phyloP scores from a whole-genome alignment of 78 protist genomes.

The Polysphondylium violaceum region DNA sequence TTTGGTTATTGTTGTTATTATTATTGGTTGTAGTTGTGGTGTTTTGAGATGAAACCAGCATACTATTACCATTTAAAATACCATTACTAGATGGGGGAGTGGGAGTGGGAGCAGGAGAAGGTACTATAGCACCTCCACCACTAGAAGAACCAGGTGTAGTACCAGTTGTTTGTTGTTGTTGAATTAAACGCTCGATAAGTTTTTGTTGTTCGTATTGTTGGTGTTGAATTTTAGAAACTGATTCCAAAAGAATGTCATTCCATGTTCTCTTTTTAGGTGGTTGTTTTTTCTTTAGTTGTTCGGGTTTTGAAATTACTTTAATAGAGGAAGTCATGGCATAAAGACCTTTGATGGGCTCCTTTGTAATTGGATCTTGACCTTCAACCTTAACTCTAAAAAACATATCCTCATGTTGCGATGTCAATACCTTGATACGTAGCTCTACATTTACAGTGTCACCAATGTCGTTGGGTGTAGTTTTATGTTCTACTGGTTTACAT shows the following conservation, averaged over 20 bases:
- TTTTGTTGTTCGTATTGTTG: conserved; percentile 71
- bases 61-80: too few species aligned
- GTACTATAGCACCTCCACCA: not conserved
- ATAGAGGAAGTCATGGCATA: conserved; percentile 48
- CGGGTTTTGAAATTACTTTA: conserved; percentile 81
- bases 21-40: not conserved
- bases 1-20: not conserved
- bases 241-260: conserved; percentile 76
- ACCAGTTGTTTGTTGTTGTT: not conserved
- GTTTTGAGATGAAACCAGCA: not conserved
- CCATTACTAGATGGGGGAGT: too few species aligned
- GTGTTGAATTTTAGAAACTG: conserved; percentile 60
- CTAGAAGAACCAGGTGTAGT: not conserved
- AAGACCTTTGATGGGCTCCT: conserved; percentile 50
- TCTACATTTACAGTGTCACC: conserved; percentile 66
- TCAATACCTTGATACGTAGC: conserved; percentile 72
- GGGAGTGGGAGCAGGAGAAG: too few species aligned
- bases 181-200: conserved; percentile 57
- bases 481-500: conserved; percentile 70
- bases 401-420: conserved; percentile 85
- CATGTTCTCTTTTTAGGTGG: conserved; percentile 71
- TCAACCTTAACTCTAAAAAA: conserved; percentile 74
- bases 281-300: conserved; percentile 76
- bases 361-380: conserved; percentile 73
- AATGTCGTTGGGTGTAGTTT: conserved; percentile 69